phyloP scores from a whole-genome alignment of 768 basidiomycete species.

The Amanita thiersii region DNA sequence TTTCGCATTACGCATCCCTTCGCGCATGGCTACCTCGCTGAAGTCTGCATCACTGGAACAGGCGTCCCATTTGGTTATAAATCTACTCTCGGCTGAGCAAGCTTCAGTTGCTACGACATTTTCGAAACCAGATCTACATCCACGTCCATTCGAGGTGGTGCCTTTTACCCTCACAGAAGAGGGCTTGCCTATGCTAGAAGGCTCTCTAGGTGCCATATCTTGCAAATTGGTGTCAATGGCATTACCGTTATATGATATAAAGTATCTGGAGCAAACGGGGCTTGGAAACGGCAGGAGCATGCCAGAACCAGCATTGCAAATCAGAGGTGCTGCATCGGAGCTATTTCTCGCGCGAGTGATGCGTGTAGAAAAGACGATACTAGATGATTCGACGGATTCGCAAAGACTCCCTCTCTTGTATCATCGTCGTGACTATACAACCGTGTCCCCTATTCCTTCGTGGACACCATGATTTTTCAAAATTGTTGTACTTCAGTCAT shows the following conservation, averaged over 20 bases:
- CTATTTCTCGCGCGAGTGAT: slow-evolving; percentile 78
- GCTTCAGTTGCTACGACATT: slow-evolving; percentile 56
- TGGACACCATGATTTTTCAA: background rate
- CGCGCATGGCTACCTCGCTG: slow-evolving; percentile 70
- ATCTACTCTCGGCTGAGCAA: slow-evolving; percentile 69
- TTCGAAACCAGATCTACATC: slow-evolving; percentile 63
- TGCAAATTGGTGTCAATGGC: slow-evolving; percentile 59
- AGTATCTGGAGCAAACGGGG: slow-evolving; percentile 21
- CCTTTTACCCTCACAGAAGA: slow-evolving; percentile 36
- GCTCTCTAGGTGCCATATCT: slow-evolving; percentile 60
- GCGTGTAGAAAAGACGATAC: slow-evolving; percentile 32
- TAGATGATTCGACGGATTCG: slow-evolving; percentile 10
- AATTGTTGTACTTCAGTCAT: too few species aligned
- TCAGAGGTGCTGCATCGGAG: slow-evolving; percentile 42
- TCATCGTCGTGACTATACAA: slow-evolving; percentile 53
- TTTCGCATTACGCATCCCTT: slow-evolving; percentile 86
- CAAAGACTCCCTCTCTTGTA: slow-evolving; percentile 51
- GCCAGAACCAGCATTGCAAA: slow-evolving; percentile 10
- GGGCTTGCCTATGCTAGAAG: slow-evolving; percentile 51
- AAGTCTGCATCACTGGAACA: slow-evolving; percentile 17
- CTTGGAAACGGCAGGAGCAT: slow-evolving; percentile 10
- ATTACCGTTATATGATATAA: slow-evolving; percentile 53
- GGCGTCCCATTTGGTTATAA: slow-evolving; percentile 61
- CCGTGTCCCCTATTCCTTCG: slow-evolving; percentile 19
- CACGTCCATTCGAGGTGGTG: slow-evolving; percentile 43